Evolutionary conservation across 1,139 yeast species (phyloP).

Genomic region (Yamadazyma buinensis): DNA sequence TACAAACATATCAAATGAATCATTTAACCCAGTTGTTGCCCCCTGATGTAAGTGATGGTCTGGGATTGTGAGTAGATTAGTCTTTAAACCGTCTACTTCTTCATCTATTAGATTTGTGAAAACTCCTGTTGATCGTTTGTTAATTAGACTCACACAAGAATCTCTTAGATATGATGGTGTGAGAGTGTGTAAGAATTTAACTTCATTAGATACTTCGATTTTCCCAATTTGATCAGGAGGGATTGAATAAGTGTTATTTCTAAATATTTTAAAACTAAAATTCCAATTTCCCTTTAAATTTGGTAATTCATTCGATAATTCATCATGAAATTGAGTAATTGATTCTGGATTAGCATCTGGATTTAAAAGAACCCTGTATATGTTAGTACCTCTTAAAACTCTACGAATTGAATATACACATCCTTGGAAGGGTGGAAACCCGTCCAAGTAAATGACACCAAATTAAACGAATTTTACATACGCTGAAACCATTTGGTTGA

Average conservation of each 20-base stretch:
- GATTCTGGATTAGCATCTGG: conserved; percentile 61
- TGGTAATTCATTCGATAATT: conserved; percentile 61
- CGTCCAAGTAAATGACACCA: too few species aligned
- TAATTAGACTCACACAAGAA: conserved; percentile 50
- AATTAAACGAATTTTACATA: conserved; percentile 13
- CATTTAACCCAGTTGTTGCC: conserved; percentile 48
- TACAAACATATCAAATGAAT: conserved; percentile 46
- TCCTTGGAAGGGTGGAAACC: too few species aligned
- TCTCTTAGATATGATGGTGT: conserved; percentile 52
- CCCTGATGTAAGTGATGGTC: conserved; percentile 38
- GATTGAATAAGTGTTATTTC: conserved; percentile 55
- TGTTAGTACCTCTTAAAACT: too few species aligned
- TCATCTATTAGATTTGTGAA: conserved; percentile 38
- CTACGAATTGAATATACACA: too few species aligned
- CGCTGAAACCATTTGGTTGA: conserved; percentile 14
- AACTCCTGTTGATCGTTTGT: conserved; percentile 44
- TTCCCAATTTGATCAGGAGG: conserved; percentile 34
- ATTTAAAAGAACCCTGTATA: conserved; percentile 45
- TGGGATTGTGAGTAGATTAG: conserved; percentile 28
- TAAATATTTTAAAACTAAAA: conserved; percentile 59
- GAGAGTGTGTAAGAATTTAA: conserved; percentile 54
- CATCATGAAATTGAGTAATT: conserved; percentile 64
- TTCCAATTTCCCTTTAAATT: conserved; percentile 58
- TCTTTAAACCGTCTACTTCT: conserved; percentile 21
- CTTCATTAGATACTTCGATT: conserved; percentile 31